phyloP scores from a whole-genome alignment of 1,284 basidiomycete genomes.

The Sanguinoderma infundibulare region DNA sequence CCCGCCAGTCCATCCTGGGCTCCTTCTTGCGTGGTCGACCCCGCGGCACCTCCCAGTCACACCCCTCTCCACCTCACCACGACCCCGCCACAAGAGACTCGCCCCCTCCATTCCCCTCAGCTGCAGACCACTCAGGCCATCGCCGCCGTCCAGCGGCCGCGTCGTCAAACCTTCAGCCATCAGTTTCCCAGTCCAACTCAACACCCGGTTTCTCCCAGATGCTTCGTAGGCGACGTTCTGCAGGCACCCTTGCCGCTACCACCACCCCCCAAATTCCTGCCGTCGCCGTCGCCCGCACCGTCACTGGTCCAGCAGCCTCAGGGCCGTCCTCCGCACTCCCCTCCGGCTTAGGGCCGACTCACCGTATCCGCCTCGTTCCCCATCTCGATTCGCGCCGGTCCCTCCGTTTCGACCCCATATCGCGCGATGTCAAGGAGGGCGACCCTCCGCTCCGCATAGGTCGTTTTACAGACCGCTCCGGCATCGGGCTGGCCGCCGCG shows the following conservation, averaged over 20 bases:
- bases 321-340: constrained; percentile 13
- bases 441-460: constrained; percentile 84
- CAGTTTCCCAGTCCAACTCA: constrained; percentile 34
- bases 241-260: constrained; percentile 37
- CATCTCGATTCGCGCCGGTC: constrained; percentile 91
- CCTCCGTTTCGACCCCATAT: constrained; percentile 92
- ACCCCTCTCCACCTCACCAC: constrained; percentile 38
- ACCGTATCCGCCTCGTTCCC: constrained; percentile 87
- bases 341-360: constrained; percentile 28
- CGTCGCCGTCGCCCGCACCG: constrained; percentile 33
- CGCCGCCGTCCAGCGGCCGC: constrained; percentile 36
- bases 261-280: constrained; percentile 33
- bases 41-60: constrained; percentile 44
- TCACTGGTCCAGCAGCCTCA: constrained; percentile 24
- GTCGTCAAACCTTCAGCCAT: constrained; percentile 34
- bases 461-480: constrained; percentile 88
- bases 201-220: constrained; percentile 39
- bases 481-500: constrained; percentile 66
- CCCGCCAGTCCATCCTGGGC: constrained; percentile 43
- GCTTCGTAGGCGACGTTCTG: constrained; percentile 41
- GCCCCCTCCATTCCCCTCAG: constrained; percentile 32
- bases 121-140: constrained; percentile 30
- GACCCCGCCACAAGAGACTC: constrained; percentile 33
- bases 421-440: constrained; percentile 77
- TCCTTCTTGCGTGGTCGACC: constrained; percentile 44